These are phyloP conservation scores for Hymenoscyphus occultus DNA, from an alignment of 2,329 filamentous ascomycete species.

Conservation along the genomic window DNA sequence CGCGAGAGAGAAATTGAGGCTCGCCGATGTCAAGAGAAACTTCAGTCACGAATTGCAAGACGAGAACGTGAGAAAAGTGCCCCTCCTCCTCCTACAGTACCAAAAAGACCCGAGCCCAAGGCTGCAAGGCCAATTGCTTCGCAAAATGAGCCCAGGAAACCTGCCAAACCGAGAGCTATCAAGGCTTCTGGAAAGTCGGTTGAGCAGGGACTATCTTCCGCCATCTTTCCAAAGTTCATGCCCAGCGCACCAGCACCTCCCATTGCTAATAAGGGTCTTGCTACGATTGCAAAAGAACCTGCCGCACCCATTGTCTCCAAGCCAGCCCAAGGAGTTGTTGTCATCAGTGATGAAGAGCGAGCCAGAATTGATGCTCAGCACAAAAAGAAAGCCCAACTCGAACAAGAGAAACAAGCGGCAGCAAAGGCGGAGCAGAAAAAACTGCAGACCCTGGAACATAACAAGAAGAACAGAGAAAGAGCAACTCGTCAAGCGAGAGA, in stretches of 20 bases:
- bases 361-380: background rate
- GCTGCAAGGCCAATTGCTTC: background rate
- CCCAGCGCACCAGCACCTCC: background rate
- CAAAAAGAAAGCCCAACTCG: background rate
- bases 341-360: slow-evolving; percentile 1
- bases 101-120: background rate
- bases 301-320: background rate
- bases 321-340: background rate
- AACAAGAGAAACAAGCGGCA: background rate
- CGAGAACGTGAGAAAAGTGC: background rate
- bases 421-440: background rate
- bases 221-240: background rate
- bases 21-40: background rate
- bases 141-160: background rate
- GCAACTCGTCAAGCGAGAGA: slow-evolving; percentile 8
- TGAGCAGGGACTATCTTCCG: background rate
- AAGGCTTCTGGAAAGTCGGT: background rate
- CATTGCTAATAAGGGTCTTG: background rate
- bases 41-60: background rate
- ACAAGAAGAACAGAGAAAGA: background rate
- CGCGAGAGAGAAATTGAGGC: background rate
- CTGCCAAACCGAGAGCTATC: background rate
- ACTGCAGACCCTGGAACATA: background rate
- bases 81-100: background rate
- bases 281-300: background rate